These are phyloP conservation scores for Solioccasus polychromus DNA, from an alignment of 768 basidiomycete species.

Conservation along the genomic window DNA sequence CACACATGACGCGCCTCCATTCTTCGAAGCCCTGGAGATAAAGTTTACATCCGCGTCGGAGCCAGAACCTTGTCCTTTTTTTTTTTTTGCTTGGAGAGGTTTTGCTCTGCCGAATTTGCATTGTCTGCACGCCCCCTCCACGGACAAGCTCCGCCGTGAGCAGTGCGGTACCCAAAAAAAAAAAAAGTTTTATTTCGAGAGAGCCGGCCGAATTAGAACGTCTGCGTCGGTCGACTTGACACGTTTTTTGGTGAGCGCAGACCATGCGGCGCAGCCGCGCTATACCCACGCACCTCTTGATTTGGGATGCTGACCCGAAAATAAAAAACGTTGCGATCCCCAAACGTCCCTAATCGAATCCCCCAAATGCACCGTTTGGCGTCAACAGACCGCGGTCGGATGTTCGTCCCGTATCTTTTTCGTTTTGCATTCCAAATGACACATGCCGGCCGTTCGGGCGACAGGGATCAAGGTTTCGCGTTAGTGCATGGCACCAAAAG, in stretches of 20 bases:
- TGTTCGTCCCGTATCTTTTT: too few species aligned
- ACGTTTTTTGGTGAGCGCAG: conserved; percentile 16
- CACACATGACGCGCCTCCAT: conserved; percentile 17
- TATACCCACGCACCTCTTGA: neutral
- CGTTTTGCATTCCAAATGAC: too few species aligned
- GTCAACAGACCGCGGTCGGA: too few species aligned
- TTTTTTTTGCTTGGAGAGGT: neutral
- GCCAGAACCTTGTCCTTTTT: conserved; percentile 2
- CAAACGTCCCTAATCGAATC: too few species aligned
- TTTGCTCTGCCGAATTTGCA: neutral
- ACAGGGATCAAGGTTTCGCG: too few species aligned
- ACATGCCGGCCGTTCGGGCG: too few species aligned
- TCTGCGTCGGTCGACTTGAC: conserved; percentile 14
- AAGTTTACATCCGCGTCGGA: conserved; percentile 6
- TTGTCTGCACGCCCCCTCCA: neutral
- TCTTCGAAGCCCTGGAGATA: conserved; percentile 5
- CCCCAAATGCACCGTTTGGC: too few species aligned
- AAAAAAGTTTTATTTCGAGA: too few species aligned
- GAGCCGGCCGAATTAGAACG: neutral
- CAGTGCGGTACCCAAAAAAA: neutral
- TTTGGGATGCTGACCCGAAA: neutral
- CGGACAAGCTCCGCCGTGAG: conserved; percentile 8
- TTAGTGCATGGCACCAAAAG: too few species aligned
- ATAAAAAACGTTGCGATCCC: too few species aligned
- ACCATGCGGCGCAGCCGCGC: conserved; percentile 3